phyloP scores from a whole-genome alignment of 257 asterid genomes.

The Nicotiana otophora region DNA sequence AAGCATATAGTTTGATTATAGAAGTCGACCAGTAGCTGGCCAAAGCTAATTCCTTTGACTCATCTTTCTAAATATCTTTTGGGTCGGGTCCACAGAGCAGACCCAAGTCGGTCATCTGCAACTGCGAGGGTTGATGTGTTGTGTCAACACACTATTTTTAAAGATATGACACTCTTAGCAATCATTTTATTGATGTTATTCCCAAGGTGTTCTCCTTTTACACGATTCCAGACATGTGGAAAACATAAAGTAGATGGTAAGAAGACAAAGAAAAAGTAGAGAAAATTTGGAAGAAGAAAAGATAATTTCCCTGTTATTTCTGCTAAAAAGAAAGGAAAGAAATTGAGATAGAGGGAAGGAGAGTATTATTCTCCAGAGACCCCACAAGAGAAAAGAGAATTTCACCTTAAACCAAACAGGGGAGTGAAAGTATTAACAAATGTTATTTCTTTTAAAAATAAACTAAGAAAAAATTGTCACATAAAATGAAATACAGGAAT shows the following conservation, averaged over 20 bases:
- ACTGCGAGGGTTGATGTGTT: slow-evolving; percentile 14
- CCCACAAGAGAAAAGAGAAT: no score
- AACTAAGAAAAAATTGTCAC: no score
- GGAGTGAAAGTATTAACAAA: background rate
- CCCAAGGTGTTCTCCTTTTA: slow-evolving; percentile 30
- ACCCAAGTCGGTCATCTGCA: background rate
- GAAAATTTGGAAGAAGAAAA: background rate
- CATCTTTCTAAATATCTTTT: background rate
- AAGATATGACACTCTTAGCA: slow-evolving; percentile 27
- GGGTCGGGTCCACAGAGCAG: slow-evolving; percentile 13
- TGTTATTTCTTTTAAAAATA: no score
- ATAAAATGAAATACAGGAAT: no score
- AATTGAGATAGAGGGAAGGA: background rate
- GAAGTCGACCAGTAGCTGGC: background rate
- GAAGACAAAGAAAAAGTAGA: background rate
- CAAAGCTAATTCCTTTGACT: background rate
- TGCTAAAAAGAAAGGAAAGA: background rate
- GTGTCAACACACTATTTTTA: slow-evolving; percentile 19
- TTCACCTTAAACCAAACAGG: background rate
- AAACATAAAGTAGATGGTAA: background rate
- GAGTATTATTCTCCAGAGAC: background rate
- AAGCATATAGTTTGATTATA: background rate
- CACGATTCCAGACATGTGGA: slow-evolving; percentile 30
- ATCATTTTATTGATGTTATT: slow-evolving; percentile 29
- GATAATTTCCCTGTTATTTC: background rate